Evolutionary conservation across 2,329 filamentous ascomycete genomes (phyloP).

Genomic region (Microsporum audouinii): DNA sequence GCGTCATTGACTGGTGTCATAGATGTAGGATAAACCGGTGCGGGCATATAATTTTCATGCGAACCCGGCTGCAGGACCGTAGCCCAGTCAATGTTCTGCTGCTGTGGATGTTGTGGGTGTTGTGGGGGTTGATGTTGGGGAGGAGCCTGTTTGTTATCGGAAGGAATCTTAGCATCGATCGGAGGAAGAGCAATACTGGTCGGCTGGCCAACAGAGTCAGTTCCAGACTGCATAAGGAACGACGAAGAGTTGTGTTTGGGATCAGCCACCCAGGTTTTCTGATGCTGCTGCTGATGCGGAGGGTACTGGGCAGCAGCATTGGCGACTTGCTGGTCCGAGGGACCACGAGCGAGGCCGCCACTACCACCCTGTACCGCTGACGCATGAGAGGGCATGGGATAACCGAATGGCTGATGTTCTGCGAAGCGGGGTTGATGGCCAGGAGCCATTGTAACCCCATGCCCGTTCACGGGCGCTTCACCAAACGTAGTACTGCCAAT

Average conservation of each 20-base stretch:
- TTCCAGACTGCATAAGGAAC: constrained; percentile 31
- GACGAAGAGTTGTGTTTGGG: constrained; percentile 31
- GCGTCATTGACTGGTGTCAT: constrained; percentile 57
- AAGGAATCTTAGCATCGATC: constrained; percentile 34
- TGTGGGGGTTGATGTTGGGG: constrained; percentile 30
- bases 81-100: constrained; percentile 53
- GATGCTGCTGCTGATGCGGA: constrained; percentile 28
- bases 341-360: constrained; percentile 33
- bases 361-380: constrained; percentile 13
- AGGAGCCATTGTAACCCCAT: constrained; percentile 29
- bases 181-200: constrained; percentile 34
- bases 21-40: constrained; percentile 52
- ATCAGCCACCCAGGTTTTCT: constrained; percentile 34
- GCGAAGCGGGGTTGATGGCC: constrained; percentile 27
- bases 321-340: constrained; percentile 16
- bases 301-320: constrained; percentile 19
- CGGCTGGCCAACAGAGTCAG: constrained; percentile 30
- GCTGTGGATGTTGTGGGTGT: constrained; percentile 43
- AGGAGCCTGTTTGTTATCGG: constrained; percentile 25
- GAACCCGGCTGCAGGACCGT: constrained; percentile 66
- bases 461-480: constrained; percentile 31
- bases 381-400: constrained; percentile 27
- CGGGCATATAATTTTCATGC: constrained; percentile 51
- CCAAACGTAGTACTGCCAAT: constrained; percentile 33
- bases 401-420: constrained; percentile 35